Evolutionary conservation across 2,329 filamentous ascomycete species (phyloP), one percentile per base, ranked within the genome.

Genomic region (Alternaria sp.): DNA sequence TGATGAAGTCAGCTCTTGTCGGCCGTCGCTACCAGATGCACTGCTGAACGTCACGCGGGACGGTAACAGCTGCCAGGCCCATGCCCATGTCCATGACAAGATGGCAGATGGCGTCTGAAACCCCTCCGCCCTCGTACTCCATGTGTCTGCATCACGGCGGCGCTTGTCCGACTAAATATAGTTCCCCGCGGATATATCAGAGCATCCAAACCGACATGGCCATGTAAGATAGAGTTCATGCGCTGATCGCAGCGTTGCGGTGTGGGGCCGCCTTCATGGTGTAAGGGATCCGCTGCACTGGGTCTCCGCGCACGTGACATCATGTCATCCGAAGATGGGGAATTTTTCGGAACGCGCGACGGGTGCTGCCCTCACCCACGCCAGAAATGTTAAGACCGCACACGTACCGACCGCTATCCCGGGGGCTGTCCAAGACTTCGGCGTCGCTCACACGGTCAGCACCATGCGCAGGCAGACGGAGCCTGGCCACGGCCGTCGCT

Each of bases 301-400:
- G 54, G 54, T 15, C 9, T 25, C 26, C 19, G 36, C 4, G 44
- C 60, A 63, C 61, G 61, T 63, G 61, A 63, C 57, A 44, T 13
- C 49, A 63, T 63, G 61, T 59, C 60, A 60, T 59, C 59, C 54
- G 54, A 21, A 21, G 40, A 26, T n/a, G 28, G 59, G 19, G 25
- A 65, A 64, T 64, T 70, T 66, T 70, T 62, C 52, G 46, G 49
- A 58, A 54, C 17, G 30, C 45, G 57, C 62, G 19, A 59, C 26
- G 57, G 46, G 32, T 32, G 45, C 56, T 52, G 13, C 36, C 25
- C 49, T 17, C 62, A 61, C 46, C 30, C 59, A 56, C 58, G 17
- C 49, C 61, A 61, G 67, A 50, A 54, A 80, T 80, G 78, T 69
- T 79, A 63, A 70, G 69, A 65, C 75, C 77, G 32, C 70, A 62